A percentile compares a stretch with the other conserved stretches of the same genome.
Evolutionary conservation across 2,329 filamentous ascomycete species (phyloP).

Genomic region (Tolypocladium amazonense): DNA sequence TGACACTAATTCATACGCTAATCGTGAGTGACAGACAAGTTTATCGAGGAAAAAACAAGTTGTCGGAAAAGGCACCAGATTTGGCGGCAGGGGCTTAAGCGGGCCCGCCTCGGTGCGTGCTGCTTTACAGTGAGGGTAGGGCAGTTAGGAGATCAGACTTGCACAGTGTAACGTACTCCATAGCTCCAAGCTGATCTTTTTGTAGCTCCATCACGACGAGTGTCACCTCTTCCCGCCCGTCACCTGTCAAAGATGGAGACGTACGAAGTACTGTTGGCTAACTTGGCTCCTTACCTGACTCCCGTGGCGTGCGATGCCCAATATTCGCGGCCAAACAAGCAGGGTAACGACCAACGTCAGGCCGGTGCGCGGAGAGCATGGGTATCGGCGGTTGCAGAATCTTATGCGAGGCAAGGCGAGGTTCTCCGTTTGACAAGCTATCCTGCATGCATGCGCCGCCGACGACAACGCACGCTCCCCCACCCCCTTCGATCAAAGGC

Average conservation of each 20-base stretch:
- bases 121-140: too few species aligned
- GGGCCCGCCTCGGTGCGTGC: neutral
- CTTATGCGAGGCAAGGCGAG: constrained; percentile 1
- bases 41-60: neutral
- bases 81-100: neutral
- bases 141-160: too few species aligned
- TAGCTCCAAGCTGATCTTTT: neutral
- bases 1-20: neutral
- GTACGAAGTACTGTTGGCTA: too few species aligned
- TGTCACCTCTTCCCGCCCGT: neutral
- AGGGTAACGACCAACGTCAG: neutral
- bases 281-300: too few species aligned
- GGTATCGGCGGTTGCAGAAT: constrained; percentile 1
- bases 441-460: constrained; percentile 1
- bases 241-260: neutral
- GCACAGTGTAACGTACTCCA: too few species aligned
- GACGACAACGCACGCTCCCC: neutral
- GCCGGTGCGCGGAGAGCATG: neutral
- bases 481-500: neutral
- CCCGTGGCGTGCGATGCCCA: neutral
- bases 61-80: neutral
- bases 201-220: neutral
- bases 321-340: neutral
- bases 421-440: constrained; percentile 1
- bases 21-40: neutral